Evolutionary conservation across 352 stramenopile species (phyloP).

Genomic region (Phytophthora tubulina): DNA sequence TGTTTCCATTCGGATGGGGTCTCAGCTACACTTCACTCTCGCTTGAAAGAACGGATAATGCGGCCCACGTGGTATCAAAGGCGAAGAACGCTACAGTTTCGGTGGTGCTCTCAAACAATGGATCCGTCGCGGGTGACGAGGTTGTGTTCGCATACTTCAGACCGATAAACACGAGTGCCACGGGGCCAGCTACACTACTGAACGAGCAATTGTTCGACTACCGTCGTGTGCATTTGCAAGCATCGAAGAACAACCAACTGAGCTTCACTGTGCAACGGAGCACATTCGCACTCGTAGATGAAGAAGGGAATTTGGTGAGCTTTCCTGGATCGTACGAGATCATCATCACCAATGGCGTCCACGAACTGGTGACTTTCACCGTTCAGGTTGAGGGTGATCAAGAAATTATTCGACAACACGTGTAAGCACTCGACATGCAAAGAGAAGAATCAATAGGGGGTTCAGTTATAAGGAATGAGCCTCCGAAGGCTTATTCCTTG

Average conservation of each 20-base stretch:
- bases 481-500: no score
- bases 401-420: conserved; percentile 37
- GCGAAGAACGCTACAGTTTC: conserved; percentile 44
- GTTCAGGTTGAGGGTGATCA: conserved; percentile 48
- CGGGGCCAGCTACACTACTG: conserved; percentile 57
- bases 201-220: conserved; percentile 76
- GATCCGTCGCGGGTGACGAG: conserved; percentile 54
- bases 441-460: not conserved
- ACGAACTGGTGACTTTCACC: conserved; percentile 53
- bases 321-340: conserved; percentile 72
- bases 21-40: conserved; percentile 87
- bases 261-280: conserved; percentile 41
- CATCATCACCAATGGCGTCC: conserved; percentile 62
- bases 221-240: conserved; percentile 45
- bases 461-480: no score
- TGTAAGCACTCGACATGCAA: not conserved
- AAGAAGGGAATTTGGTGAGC: conserved; percentile 50
- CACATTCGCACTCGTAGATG: conserved; percentile 57
- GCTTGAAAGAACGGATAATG: conserved; percentile 12
- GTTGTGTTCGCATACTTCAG: conserved; percentile 74
- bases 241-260: conserved; percentile 30
- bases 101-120: conserved; percentile 56
- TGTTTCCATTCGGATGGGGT: conserved; percentile 88
- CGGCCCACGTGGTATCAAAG: conserved; percentile 28
- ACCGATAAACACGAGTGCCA: conserved; percentile 52